Evolutionary conservation across 208 protist genomes (phyloP).

Genomic region (Acanthamoeba royreba): DNA sequence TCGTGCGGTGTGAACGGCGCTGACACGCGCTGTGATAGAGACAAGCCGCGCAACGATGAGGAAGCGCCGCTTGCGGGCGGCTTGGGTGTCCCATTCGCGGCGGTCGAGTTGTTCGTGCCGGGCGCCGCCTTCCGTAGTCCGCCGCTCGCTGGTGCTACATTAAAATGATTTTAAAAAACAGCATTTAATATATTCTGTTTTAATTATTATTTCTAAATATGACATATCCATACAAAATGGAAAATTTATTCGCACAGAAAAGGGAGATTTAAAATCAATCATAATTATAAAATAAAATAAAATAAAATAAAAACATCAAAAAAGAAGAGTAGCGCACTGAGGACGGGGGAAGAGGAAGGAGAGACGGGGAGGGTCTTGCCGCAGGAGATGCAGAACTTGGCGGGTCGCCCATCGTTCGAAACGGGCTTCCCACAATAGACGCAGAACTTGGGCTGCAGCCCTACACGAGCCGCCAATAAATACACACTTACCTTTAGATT

Average conservation of each 20-base stretch:
- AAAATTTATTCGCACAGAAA: not conserved
- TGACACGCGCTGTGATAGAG: not conserved
- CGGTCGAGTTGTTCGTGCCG: not conserved
- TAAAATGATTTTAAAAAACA: too few species aligned
- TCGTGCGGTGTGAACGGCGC: not conserved
- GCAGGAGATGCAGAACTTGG: constrained; percentile 11
- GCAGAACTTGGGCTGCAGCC: not conserved
- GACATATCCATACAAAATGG: not conserved
- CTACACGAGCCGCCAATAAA: not conserved
- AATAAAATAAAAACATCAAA: too few species aligned
- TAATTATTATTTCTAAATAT: too few species aligned
- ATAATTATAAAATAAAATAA: too few species aligned
- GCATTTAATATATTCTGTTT: too few species aligned
- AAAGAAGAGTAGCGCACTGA: not conserved
- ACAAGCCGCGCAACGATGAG: not conserved
- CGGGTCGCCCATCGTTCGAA: not conserved
- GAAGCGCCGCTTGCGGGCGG: not conserved
- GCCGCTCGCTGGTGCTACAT: not conserved
- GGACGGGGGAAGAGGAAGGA: not conserved
- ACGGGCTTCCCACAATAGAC: not conserved
- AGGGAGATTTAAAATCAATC: too few species aligned
- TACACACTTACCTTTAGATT: not conserved
- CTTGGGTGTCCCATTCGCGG: not conserved
- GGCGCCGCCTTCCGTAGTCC: not conserved
- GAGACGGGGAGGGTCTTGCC: not conserved